Conservation (phyloP, 2,329 filamentous ascomycete genomes). For the Botrytis fragariae region DNA sequence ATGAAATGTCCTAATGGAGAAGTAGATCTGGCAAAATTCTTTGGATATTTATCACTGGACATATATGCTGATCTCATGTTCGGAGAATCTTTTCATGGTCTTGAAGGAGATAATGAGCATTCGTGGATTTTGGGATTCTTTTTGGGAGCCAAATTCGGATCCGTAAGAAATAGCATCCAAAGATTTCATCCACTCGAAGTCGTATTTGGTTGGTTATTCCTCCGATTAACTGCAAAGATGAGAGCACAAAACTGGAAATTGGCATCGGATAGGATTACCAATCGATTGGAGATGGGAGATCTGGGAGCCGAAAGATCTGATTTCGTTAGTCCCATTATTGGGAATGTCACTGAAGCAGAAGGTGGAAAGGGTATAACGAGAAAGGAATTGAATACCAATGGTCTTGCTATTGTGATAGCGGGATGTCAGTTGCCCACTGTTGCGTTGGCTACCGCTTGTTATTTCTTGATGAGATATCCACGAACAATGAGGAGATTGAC, state of each 20-base stretch:
- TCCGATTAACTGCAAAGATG: conserved; percentile 12
- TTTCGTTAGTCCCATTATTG: conserved; percentile 38
- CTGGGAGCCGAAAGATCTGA: conserved; percentile 34
- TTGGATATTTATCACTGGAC: conserved; percentile 41
- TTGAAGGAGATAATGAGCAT: conserved; percentile 35
- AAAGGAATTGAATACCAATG: conserved; percentile 21
- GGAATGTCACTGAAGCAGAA: conserved; percentile 24
- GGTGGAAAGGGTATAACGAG: conserved; percentile 23
- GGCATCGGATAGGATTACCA: conserved; percentile 28
- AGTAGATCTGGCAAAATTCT: conserved; percentile 37
- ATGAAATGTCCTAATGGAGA: not conserved
- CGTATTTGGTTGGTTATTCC: conserved; percentile 16
- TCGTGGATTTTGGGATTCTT: conserved; percentile 36
- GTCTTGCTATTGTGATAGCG: conserved; percentile 21
- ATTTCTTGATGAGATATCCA: conserved; percentile 37
- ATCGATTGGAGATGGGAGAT: conserved; percentile 20
- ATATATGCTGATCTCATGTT: conserved; percentile 45
- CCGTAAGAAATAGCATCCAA: conserved; percentile 26
- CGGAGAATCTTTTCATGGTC: conserved; percentile 41
- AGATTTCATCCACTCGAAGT: conserved; percentile 22
- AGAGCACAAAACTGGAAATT: conserved; percentile 21
- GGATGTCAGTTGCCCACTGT: conserved; percentile 24
- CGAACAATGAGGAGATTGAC: conserved; percentile 36
- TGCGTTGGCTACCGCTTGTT: conserved; percentile 23
- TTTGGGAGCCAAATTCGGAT: conserved; percentile 29